Evolutionary conservation across 2,329 filamentous ascomycete species (phyloP).

Genomic region (Venturia nashicola): DNA sequence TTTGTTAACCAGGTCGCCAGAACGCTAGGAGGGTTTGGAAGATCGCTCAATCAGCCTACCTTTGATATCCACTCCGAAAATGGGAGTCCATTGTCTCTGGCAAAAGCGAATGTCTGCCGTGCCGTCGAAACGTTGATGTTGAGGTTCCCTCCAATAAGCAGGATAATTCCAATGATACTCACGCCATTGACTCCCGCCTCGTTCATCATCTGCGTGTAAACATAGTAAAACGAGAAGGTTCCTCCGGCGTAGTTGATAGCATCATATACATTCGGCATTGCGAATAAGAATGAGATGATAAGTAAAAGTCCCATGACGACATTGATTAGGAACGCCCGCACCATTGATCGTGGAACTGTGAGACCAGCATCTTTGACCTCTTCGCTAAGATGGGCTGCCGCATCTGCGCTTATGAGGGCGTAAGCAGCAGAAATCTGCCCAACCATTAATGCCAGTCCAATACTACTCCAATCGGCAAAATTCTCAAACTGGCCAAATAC

Average conservation of each 20-base stretch:
- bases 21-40: no score
- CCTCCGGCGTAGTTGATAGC: constrained; percentile 14
- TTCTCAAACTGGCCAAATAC: constrained; percentile 38
- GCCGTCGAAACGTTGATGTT: constrained; percentile 25
- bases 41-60: neutral
- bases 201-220: constrained; percentile 11
- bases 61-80: constrained; percentile 14
- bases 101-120: constrained; percentile 27
- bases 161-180: constrained; percentile 21
- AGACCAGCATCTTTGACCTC: constrained; percentile 20
- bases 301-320: constrained; percentile 18
- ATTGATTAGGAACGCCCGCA: constrained; percentile 18
- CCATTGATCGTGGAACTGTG: constrained; percentile 19
- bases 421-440: constrained; percentile 28
- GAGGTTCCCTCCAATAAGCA: constrained; percentile 19
- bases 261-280: constrained; percentile 15
- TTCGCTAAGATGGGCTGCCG: constrained; percentile 23
- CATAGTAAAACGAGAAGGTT: constrained; percentile 17
- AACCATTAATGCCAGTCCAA: constrained; percentile 32
- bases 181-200: constrained; percentile 16
- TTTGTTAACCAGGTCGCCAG: neutral
- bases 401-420: constrained; percentile 26
- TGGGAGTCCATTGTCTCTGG: constrained; percentile 28
- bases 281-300: constrained; percentile 19
- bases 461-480: constrained; percentile 29